Evolutionary conservation across 768 basidiomycete species (phyloP).

Genomic region (Phlebiopsis gigantea): DNA sequence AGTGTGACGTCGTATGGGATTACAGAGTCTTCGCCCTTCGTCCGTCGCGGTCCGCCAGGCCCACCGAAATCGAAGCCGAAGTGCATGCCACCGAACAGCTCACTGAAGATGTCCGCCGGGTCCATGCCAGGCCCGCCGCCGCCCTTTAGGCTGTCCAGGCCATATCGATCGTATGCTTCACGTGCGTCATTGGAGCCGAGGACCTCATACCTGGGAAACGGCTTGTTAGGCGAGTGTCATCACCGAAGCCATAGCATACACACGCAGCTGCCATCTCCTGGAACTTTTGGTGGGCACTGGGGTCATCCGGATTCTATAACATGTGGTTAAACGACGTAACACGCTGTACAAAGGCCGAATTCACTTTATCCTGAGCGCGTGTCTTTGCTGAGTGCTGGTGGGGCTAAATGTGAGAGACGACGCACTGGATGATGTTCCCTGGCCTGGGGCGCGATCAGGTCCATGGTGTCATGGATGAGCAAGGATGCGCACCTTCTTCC

Average conservation of each 20-base stretch:
- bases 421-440: constrained; percentile 84
- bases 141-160: constrained; percentile 62
- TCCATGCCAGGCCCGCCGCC: constrained; percentile 45
- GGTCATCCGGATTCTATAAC: constrained; percentile 83
- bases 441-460: constrained; percentile 44
- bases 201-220: constrained; percentile 65
- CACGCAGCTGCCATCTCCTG: constrained; percentile 89
- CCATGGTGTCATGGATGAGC: constrained; percentile 13
- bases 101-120: constrained; percentile 65
- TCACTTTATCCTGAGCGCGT: constrained; percentile 2
- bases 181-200: constrained; percentile 66
- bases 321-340: neutral
- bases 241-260: constrained; percentile 25
- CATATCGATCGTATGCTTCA: constrained; percentile 66
- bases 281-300: constrained; percentile 75
- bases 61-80: constrained; percentile 48
- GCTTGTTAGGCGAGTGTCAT: neutral
- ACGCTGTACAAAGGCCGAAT: neutral
- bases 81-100: constrained; percentile 63
- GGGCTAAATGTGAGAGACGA: constrained; percentile 9
- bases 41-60: constrained; percentile 34
- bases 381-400: neutral
- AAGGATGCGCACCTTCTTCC: constrained; percentile 65
- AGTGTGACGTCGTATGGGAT: constrained; percentile 82
- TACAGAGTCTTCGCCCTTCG: constrained; percentile 65